Percentiles rank a stretch among this genome's conserved stretches.
These are phyloP conservation scores for Phytophthora ohioensis DNA, from an alignment of 352 stramenopile genomes.

Conservation along the genomic window DNA sequence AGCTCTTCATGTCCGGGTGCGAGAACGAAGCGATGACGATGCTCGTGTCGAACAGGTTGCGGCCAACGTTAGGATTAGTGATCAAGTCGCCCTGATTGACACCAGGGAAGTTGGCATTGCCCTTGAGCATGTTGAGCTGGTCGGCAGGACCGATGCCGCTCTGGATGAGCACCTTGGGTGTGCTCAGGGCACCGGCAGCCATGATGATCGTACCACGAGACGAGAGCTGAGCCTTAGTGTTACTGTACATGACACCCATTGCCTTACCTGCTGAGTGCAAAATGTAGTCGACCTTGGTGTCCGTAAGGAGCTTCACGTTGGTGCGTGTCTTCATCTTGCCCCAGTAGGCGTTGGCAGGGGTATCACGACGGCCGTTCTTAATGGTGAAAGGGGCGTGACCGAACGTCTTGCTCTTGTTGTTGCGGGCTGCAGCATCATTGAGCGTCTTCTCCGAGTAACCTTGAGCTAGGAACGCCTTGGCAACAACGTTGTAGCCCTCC, in stretches of 20 bases:
- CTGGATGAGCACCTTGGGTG: conserved; percentile 86
- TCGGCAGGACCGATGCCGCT: conserved; percentile 75
- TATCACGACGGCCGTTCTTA: conserved; percentile 64
- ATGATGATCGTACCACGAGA: conserved; percentile 75
- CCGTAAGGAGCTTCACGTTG: conserved; percentile 67
- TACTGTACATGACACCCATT: conserved; percentile 55
- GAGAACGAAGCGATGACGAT: conserved; percentile 56
- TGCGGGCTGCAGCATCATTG: conserved; percentile 59
- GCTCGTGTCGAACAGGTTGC: conserved; percentile 70
- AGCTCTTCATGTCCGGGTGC: conserved; percentile 63
- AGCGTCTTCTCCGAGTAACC: conserved; percentile 56
- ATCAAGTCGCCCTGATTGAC: conserved; percentile 48
- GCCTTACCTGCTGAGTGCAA: conserved; percentile 54
- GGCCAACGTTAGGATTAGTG: conserved; percentile 64
- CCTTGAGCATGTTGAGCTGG: conserved; percentile 60
- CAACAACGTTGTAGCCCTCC: conserved; percentile 62
- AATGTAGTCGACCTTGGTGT: conserved; percentile 61
- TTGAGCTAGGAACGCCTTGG: conserved; percentile 40
- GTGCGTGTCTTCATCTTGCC: conserved; percentile 47
- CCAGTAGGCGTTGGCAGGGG: conserved; percentile 65
- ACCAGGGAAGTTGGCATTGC: conserved; percentile 57
- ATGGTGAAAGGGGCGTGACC: conserved; percentile 59
- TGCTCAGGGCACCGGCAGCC: conserved; percentile 66
- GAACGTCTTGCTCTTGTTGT: conserved; percentile 66
- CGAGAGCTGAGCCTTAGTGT: conserved; percentile 46